phyloP scores from a whole-genome alignment of 352 stramenopile genomes.

The Phytophthora ramorum region DNA sequence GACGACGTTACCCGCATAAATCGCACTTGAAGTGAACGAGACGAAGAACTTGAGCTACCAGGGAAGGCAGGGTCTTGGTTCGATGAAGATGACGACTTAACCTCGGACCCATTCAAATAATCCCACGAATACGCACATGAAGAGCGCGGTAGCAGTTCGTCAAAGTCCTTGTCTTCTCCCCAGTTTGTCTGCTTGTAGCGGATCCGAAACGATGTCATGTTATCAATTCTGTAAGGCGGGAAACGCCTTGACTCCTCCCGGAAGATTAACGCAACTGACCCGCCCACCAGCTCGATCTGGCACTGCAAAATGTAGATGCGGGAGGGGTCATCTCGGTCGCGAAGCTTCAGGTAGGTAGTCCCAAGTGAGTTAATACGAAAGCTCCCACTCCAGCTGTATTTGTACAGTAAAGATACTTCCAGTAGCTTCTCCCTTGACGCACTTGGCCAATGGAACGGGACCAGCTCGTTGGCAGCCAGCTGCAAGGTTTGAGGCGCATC shows the following conservation, averaged over 20 bases:
- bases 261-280: slow-evolving; percentile 87
- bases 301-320: slow-evolving; percentile 91
- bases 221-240: slow-evolving; percentile 91
- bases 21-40: slow-evolving; percentile 80
- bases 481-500: slow-evolving; percentile 79
- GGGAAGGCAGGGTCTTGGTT: slow-evolving; percentile 75
- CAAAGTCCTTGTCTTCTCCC: slow-evolving; percentile 74
- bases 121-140: slow-evolving; percentile 91
- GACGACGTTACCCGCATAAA: slow-evolving; percentile 91
- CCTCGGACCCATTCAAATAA: slow-evolving; percentile 71
- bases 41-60: slow-evolving; percentile 58
- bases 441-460: slow-evolving; percentile 89
- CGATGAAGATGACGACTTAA: slow-evolving; percentile 55
- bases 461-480: slow-evolving; percentile 74
- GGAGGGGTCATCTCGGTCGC: slow-evolving; percentile 67
- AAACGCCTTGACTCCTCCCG: slow-evolving; percentile 87
- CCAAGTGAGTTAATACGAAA: slow-evolving; percentile 88
- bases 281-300: slow-evolving; percentile 87
- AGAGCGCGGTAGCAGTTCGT: slow-evolving; percentile 74
- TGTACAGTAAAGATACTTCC: slow-evolving; percentile 85
- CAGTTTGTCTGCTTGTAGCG: slow-evolving; percentile 87
- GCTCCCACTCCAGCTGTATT: slow-evolving; percentile 86
- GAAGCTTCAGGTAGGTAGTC: slow-evolving; percentile 89
- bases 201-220: slow-evolving; percentile 92
- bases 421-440: slow-evolving; percentile 77